phyloP scores from a whole-genome alignment of 1,139 yeast genomes.

The Yamadazyma membranifaciens region DNA sequence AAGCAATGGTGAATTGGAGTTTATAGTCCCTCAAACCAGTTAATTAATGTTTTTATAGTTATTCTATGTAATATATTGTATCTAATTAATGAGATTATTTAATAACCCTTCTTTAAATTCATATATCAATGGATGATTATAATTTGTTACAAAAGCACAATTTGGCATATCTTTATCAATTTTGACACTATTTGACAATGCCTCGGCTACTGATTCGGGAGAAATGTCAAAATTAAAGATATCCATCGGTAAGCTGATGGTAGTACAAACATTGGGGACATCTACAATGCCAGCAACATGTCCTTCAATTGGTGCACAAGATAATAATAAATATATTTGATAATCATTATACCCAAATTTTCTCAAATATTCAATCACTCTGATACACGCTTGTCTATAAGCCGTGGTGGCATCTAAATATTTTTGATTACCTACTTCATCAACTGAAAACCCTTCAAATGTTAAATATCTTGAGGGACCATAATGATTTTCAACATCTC shows the following conservation, averaged over 20 bases:
- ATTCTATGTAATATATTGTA: background rate
- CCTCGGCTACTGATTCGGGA: background rate
- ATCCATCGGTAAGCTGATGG: constrained; percentile 1
- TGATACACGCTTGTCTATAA: background rate
- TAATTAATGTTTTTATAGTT: no score
- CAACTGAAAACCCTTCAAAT: constrained; percentile 1
- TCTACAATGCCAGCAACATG: background rate
- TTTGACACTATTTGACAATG: background rate
- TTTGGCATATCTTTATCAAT: background rate
- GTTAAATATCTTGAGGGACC: background rate
- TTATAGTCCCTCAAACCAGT: background rate
- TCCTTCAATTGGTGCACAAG: constrained; percentile 1
- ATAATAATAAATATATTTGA: constrained; percentile 1
- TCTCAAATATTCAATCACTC: constrained; percentile 1
- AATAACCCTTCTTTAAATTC: background rate
- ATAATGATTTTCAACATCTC: constrained; percentile 1
- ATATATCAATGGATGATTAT: background rate
- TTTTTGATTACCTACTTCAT: background rate
- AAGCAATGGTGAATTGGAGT: background rate
- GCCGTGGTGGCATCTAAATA: background rate
- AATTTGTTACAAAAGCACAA: background rate
- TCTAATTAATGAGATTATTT: background rate
- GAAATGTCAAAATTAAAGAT: constrained; percentile 1
- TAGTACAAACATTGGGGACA: constrained; percentile 1
- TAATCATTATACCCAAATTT: constrained; percentile 1